Conservation (phyloP, 805 yeast genomes). For the Yarrowia sp. region DNA sequence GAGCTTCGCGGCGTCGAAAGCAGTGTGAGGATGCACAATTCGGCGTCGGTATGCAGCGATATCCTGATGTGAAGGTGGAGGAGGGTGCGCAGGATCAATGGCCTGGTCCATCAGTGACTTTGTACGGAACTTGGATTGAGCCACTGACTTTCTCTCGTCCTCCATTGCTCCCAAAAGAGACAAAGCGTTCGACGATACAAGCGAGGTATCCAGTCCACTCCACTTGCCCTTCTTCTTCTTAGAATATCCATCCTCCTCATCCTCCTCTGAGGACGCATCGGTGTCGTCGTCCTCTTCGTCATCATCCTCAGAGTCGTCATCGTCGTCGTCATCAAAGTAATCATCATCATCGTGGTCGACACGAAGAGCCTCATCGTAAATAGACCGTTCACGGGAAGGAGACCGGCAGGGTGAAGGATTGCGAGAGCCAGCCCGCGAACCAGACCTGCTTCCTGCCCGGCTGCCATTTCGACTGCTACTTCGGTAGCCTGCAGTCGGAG, state of each 20-base stretch:
- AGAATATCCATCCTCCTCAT: slow-evolving; percentile 59
- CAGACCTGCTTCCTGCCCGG: slow-evolving; percentile 31
- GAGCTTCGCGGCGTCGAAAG: slow-evolving; percentile 48
- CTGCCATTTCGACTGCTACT: slow-evolving; percentile 39
- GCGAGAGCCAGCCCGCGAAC: slow-evolving; percentile 33
- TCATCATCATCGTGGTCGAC: slow-evolving; percentile 40
- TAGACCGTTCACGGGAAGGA: slow-evolving; percentile 13
- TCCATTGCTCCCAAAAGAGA: slow-evolving; percentile 37
- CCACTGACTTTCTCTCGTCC: slow-evolving; percentile 34
- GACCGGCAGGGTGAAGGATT: slow-evolving; percentile 13
- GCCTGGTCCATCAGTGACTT: slow-evolving; percentile 38
- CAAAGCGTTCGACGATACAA: slow-evolving; percentile 17
- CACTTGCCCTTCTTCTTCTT: slow-evolving; percentile 46
- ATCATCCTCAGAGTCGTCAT: slow-evolving; percentile 63
- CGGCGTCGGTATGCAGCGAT: slow-evolving; percentile 65
- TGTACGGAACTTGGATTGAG: slow-evolving; percentile 43
- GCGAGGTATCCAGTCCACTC: slow-evolving; percentile 40
- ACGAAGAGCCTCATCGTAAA: slow-evolving; percentile 29
- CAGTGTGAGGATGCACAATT: slow-evolving; percentile 65
- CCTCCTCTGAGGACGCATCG: slow-evolving; percentile 53
- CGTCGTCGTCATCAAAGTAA: slow-evolving; percentile 41
- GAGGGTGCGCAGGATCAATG: slow-evolving; percentile 42
- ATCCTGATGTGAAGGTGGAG: slow-evolving; percentile 54
- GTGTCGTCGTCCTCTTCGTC: slow-evolving; percentile 58
- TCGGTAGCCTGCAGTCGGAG: slow-evolving; percentile 29